Base-by-base conservation (phyloP, 257 asterid species). In the Solanum appendiculatum region DNA sequence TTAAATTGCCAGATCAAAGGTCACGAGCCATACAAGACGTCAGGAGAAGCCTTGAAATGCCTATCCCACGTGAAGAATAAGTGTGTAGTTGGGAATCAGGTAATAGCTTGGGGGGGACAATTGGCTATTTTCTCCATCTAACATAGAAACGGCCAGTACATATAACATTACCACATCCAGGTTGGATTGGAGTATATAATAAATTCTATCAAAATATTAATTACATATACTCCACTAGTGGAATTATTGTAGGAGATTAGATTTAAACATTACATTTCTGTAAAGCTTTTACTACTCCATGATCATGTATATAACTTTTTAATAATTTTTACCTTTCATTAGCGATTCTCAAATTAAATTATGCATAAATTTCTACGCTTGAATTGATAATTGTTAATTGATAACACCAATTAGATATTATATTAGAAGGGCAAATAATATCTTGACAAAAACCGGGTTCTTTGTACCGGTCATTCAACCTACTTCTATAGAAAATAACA, bases 21-120 rank as follows among this genome's bases (percentile, higher is more conserved):
- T 85, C 87, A 3, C 73, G 31, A 33, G 80, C 81, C 7, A 87
- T 51, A 58, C 82, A 64, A 2, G 89, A 87, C 77, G 89, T 87
- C 2, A 78, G 85, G 34, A 86, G 88, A 68, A 81, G 87, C 84
- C 85, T 78, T 13, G 88, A 73, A 56, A 39, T 51, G 87, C 39
- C 86, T 25, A 20, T 77, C 27, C 40, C 78, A 78, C 9, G 84
- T 9, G 4, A 25, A 27, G 4, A 46, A 25, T n/a, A n/a, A n/a
- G n/a, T n/a, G n/a, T n/a, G n/a, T n/a, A n/a, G n/a, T n/a, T n/a
- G n/a, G n/a, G n/a, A n/a, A n/a, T n/a, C n/a, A n/a, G n/a, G n/a
- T n/a, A n/a, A n/a, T n/a, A n/a, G n/a, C n/a, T n/a, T n/a, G n/a
- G n/a, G n/a, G n/a, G n/a, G n/a, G n/a, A n/a, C n/a, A n/a, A n/a